phyloP scores from a whole-genome alignment of 2,329 filamentous ascomycete genomes.

The Ophiostoma sp. region DNA sequence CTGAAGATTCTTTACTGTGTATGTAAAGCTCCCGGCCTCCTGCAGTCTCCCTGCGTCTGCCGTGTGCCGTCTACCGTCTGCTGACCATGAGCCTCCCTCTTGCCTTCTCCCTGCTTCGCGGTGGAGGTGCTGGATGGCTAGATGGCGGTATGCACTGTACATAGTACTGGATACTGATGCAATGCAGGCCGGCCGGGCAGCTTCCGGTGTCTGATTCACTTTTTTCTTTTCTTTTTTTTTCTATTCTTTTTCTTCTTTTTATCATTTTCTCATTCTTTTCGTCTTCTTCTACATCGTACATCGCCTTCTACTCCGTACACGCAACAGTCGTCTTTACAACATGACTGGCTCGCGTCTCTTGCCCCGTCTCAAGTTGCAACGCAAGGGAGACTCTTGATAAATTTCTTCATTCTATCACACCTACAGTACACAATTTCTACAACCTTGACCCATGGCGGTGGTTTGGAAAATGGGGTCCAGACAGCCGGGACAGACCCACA shows the following conservation, averaged over 20 bases:
- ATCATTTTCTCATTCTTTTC: not conserved
- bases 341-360: not conserved
- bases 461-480: constrained; percentile 23
- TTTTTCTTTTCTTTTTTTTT: not conserved
- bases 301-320: not conserved
- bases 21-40: not conserved
- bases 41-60: not conserved
- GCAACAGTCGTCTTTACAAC: not conserved
- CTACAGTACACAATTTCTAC: not conserved
- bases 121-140: not conserved
- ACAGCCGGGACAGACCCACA: constrained; percentile 18
- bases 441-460: constrained; percentile 14
- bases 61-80: not conserved
- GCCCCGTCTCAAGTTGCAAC: not conserved
- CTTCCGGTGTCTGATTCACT: not conserved
- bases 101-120: not conserved
- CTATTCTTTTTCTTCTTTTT: not conserved
- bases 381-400: constrained; percentile 5
- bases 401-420: not conserved
- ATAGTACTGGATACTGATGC: not conserved
- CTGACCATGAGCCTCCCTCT: not conserved
- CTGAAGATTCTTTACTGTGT: not conserved
- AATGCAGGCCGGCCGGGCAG: constrained; percentile 2
- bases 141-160: too few relatives aligned
- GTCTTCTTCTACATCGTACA: not conserved